Evolutionary conservation across 148 eudicot genomes (phyloP), one percentile per base, ranked within the genome.

Genomic region (Fagopyrum homotropicum): DNA sequence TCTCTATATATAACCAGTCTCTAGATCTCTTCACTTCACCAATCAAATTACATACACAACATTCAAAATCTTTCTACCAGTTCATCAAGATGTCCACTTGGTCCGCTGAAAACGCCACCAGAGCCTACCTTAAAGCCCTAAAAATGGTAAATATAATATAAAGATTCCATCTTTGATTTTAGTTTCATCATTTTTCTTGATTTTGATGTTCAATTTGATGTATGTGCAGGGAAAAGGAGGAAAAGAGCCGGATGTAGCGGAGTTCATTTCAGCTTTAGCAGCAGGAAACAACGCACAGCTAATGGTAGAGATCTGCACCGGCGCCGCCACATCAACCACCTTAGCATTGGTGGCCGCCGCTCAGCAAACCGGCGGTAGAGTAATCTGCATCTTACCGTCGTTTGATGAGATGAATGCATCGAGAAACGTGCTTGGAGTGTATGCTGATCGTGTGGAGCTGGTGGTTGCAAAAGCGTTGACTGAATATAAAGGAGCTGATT

Each of bases 31-130:
- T 30, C 29, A 19, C 63, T 57, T 57, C 63, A 3, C 22, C 63
- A 55, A 16, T 22, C 60, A 4, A 4, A 57, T 17, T 8, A 17
- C 19, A 57, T 7, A 7, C 63, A 57, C 0, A 57, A 17, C n/a
- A 10, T 7, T 57, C 63, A 57, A 57, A 22, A 7, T 1, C 1
- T n/a, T 7, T 6, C 4, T 6, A 17, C 29, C 2, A 57, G 22
- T 7, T 57, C 8, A 26, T 57, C 63, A 57, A 57, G 2, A 57
- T 57, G 63, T 5, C 63, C 7, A 57, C 6, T 71, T 84, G 87
- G 87, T 84, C 83, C 46, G 77, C 87, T 75, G 83, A 84, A 74
- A 84, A 84, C 79, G 85, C 87, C 72, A 82, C 81, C 29, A 84
- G 44, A 69, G 87, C 87, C 35, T 84, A 81, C 79, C 87, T 84